Conservation (phyloP, 108 stramenopile species). For the Skeletonema menzelii region DNA sequence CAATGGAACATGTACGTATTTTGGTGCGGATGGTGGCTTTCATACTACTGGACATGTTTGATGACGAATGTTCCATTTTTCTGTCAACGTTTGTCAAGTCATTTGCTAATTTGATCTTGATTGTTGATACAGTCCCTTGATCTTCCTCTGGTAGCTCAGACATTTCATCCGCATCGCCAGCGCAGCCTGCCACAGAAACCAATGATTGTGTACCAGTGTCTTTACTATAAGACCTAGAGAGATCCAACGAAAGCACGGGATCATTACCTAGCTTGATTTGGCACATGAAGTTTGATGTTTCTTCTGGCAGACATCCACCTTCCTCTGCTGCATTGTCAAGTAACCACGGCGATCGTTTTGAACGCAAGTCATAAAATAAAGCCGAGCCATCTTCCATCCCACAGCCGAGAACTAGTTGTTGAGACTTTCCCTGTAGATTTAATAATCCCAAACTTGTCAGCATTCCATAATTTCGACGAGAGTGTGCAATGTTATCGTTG, state of each 20-base stretch:
- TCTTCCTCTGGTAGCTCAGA: constrained; percentile 49
- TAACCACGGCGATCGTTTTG: constrained; percentile 24
- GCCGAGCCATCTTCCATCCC: constrained; percentile 84
- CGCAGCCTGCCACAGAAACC: constrained; percentile 73
- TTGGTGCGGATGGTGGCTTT: constrained; percentile 50
- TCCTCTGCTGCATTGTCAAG: background rate
- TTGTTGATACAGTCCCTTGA: constrained; percentile 57
- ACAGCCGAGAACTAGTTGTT: constrained; percentile 61
- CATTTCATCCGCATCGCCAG: constrained; percentile 71
- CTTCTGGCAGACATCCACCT: background rate
- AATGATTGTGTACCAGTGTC: constrained; percentile 17
- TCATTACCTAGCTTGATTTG: constrained; percentile 49
- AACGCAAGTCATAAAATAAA: constrained; percentile 69
- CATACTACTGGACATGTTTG: constrained; percentile 4
- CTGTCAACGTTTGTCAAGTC: background rate
- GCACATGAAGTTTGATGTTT: constrained; percentile 23
- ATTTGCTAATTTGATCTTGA: constrained; percentile 54
- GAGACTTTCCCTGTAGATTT: constrained; percentile 6
- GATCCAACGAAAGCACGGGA: constrained; percentile 74
- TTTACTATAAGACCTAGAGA: constrained; percentile 44
- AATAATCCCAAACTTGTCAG: constrained; percentile 70
- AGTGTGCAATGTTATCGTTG: constrained; percentile 6
- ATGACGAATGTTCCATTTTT: constrained; percentile 16
- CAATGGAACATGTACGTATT: constrained; percentile 61
- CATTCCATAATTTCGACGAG: constrained; percentile 69